Percentiles rank a stretch among this genome's conserved stretches.
Conservation (phyloP, 768 basidiomycete species). For the Termitomyces sp. region DNA sequence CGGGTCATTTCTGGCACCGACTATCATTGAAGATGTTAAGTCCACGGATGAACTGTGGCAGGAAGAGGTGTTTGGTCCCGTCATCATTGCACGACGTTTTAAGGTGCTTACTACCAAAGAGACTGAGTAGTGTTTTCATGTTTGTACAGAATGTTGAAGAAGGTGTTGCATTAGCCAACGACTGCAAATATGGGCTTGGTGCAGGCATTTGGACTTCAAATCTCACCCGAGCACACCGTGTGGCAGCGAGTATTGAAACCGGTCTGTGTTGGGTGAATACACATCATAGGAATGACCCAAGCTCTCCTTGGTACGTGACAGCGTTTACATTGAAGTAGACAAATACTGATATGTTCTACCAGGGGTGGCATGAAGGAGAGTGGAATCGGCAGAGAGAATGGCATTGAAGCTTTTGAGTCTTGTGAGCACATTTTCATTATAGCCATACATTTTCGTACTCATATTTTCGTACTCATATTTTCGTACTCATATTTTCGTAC, state of each 20-base stretch:
- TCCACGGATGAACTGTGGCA: slow-evolving; percentile 63
- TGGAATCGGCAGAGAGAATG: slow-evolving; percentile 84
- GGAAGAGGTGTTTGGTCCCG: slow-evolving; percentile 85
- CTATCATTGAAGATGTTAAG: slow-evolving; percentile 57
- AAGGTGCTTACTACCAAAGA: slow-evolving; percentile 20
- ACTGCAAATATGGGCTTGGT: slow-evolving; percentile 75
- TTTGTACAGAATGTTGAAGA: slow-evolving; percentile 50
- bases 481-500: neutral
- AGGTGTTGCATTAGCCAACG: slow-evolving; percentile 65
- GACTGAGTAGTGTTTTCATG: neutral
- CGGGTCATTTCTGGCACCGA: slow-evolving; percentile 79
- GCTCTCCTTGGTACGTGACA: slow-evolving; percentile 69
- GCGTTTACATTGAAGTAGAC: neutral
- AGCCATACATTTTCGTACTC: neutral
- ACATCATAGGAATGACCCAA: slow-evolving; percentile 86
- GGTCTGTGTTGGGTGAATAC: slow-evolving; percentile 88
- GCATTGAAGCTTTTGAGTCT: slow-evolving; percentile 71
- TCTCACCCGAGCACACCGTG: slow-evolving; percentile 69
- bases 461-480: neutral
- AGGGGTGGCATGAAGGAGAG: slow-evolving; percentile 92
- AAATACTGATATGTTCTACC: neutral
- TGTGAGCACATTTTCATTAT: slow-evolving; percentile 39
- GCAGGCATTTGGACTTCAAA: slow-evolving; percentile 78
- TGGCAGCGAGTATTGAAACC: slow-evolving; percentile 62
- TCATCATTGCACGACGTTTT: slow-evolving; percentile 57